Evolutionary conservation across 352 stramenopile species (phyloP).

Genomic region (Phytophthora pistaciae): DNA sequence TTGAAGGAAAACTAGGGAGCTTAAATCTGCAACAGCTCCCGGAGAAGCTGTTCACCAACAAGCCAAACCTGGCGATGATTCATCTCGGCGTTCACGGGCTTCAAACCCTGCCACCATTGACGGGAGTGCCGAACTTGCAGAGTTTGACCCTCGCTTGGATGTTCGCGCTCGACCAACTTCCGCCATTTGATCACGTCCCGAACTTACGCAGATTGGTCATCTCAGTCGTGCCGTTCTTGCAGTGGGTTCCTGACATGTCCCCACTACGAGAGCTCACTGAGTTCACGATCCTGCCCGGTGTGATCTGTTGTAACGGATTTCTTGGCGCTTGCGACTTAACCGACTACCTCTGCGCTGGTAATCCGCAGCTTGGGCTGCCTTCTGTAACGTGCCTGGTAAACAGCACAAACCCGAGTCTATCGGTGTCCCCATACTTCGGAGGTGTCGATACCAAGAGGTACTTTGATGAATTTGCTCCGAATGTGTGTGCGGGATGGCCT

Average conservation of each 20-base stretch:
- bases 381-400: slow-evolving; percentile 10
- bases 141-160: slow-evolving; percentile 21
- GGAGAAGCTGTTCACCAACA: slow-evolving; percentile 14
- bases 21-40: slow-evolving; percentile 13
- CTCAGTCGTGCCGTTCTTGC: slow-evolving; percentile 2
- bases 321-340: slow-evolving; percentile 9
- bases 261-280: slow-evolving; percentile 5
- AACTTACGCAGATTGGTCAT: slow-evolving; percentile 7
- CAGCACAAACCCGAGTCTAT: not conserved
- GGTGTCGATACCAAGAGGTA: not conserved
- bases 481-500: slow-evolving; percentile 1
- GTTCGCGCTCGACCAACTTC: slow-evolving; percentile 7
- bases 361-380: not conserved
- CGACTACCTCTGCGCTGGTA: slow-evolving; percentile 9
- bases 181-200: slow-evolving; percentile 1
- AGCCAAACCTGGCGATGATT: slow-evolving; percentile 14
- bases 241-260: slow-evolving; percentile 21
- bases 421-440: slow-evolving; percentile 9
- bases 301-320: slow-evolving; percentile 30
- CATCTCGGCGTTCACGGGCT: slow-evolving; percentile 21
- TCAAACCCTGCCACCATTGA: slow-evolving; percentile 3
- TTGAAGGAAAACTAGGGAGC: slow-evolving; percentile 18
- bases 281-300: slow-evolving; percentile 6
- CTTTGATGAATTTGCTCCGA: slow-evolving; percentile 10
- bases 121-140: slow-evolving; percentile 17